Evolutionary conservation across 306 rosid species (phyloP).

Genomic region (Malus asiatica): DNA sequence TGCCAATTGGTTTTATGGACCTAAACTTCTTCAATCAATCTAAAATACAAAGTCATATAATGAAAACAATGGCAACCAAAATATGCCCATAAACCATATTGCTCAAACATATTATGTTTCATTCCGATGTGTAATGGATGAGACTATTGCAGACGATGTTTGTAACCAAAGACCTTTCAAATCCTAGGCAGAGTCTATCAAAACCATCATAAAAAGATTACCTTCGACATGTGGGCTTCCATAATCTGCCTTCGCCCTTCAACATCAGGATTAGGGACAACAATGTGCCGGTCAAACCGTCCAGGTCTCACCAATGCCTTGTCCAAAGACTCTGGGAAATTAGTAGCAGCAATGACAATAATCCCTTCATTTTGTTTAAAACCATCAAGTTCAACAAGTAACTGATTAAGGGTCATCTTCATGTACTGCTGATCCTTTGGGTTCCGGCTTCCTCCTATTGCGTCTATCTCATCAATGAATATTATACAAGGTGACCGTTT

Average conservation of each 20-base stretch:
- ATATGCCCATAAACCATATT: neutral
- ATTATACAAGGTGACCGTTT: slow-evolving; percentile 84
- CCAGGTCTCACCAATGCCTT: slow-evolving; percentile 96
- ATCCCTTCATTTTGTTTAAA: slow-evolving; percentile 94
- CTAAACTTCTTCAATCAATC: neutral
- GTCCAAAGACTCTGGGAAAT: slow-evolving; percentile 81
- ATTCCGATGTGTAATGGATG: neutral
- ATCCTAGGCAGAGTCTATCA: neutral
- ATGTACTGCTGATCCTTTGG: slow-evolving; percentile 68
- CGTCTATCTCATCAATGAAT: slow-evolving; percentile 94
- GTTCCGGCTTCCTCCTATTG: slow-evolving; percentile 82
- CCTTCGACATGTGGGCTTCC: slow-evolving; percentile 90
- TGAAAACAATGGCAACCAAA: neutral
- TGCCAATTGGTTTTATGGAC: too few relatives aligned
- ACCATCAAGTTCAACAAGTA: slow-evolving; percentile 91
- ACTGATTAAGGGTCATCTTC: slow-evolving; percentile 90
- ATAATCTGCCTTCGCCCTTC: slow-evolving; percentile 93
- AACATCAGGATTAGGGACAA: slow-evolving; percentile 91
- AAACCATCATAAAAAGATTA: slow-evolving; percentile 19
- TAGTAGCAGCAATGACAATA: slow-evolving; percentile 93
- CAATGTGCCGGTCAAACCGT: slow-evolving; percentile 82
- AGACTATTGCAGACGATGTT: neutral
- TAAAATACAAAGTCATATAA: neutral
- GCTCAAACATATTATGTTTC: neutral
- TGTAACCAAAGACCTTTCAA: neutral